Base-by-base conservation (phyloP, 176 grass and related monocot genomes). In the Triticum turgidum region DNA sequence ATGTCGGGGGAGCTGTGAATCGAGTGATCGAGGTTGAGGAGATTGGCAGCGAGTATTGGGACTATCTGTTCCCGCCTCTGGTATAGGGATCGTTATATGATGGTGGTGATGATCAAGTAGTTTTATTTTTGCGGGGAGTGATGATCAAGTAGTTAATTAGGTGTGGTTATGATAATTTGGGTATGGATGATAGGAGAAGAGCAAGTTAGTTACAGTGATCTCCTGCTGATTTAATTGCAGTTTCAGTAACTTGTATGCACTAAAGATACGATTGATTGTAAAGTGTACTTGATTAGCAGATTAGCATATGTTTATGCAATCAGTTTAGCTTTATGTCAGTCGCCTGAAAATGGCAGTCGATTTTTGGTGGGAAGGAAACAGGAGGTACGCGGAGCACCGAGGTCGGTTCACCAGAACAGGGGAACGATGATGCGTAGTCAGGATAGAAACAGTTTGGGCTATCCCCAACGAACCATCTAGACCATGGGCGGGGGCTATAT, bases 1-100 rank as follows among this genome's bases (percentile, higher is more conserved):
- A 82, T n/a, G 58, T 22, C 39, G 87, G 81, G 27, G 79, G 67
- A 10, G 44, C 25, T 32, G 25, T 1, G 25, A 76, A 76, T 52
- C 25, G 44, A 17, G 81, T 88, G 59, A 84, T 91, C 5, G 89
- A 85, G 32, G 38, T 94, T 4, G 84, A 94, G 35, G 89, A 87
- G 4, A 88, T 89, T 8, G 92, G 89, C 8, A 58, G 8, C 44
- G 89, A 89, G 29, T 91, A 91, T n/a, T 89, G 90, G 87, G 89
- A 94, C 27, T 89, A 84, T 30, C 79, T 94, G 74, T 94, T 94
- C 86, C 42, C 73, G 41, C 73, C 88, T 17, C 39, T 78, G 9
- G 3, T 59, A 58, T 88, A 82, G 59, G 69, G 30, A 33, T 56
- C 15, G 52, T 56, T 7, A 56, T 7, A 41, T 44, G 18, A 58